phyloP scores from a whole-genome alignment of 2,329 filamentous ascomycete species.

The Talaromyces piceae region DNA sequence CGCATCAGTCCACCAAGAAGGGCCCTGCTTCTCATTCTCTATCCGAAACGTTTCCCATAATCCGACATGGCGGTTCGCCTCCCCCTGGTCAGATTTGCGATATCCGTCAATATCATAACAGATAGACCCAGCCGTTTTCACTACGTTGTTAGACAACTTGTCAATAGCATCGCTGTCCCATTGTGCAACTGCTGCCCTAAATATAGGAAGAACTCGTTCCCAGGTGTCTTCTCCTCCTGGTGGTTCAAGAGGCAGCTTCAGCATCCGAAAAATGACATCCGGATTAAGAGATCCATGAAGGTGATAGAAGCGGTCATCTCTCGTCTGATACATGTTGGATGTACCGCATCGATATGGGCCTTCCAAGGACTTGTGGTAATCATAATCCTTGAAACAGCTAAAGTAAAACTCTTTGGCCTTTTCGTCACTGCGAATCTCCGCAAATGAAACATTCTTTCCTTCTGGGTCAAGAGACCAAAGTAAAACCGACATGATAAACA shows the following conservation, averaged over 20 bases:
- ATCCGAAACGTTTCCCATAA: slow-evolving; percentile 1
- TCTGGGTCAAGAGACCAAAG: slow-evolving; percentile 5
- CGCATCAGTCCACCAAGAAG: slow-evolving; percentile 38
- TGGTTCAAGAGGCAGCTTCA: slow-evolving; percentile 1
- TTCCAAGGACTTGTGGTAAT: slow-evolving; percentile 1
- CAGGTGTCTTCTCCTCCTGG: slow-evolving; percentile 1
- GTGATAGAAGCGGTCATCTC: slow-evolving; percentile 2
- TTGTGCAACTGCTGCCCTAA: slow-evolving; percentile 1
- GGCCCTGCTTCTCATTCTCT: slow-evolving; percentile 8
- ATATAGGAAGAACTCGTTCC: neutral
- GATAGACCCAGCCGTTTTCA: neutral
- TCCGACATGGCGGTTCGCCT: slow-evolving; percentile 3
- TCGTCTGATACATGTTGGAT: slow-evolving; percentile 5
- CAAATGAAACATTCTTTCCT: slow-evolving; percentile 4
- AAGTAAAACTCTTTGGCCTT: slow-evolving; percentile 1
- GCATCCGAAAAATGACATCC: slow-evolving; percentile 1
- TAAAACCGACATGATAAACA: slow-evolving; percentile 6
- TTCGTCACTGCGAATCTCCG: slow-evolving; percentile 1
- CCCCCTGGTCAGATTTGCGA: slow-evolving; percentile 3
- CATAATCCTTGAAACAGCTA: slow-evolving; percentile 3
- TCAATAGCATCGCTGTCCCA: slow-evolving; percentile 1
- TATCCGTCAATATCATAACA: neutral
- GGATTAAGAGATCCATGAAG: slow-evolving; percentile 4
- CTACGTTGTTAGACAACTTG: neutral
- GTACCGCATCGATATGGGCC: slow-evolving; percentile 2